A percentile compares a stretch with the other conserved stretches of the same genome.
Evolutionary conservation across 2,329 filamentous ascomycete genomes (phyloP).

Genomic region (Venturiaceae sp.): DNA sequence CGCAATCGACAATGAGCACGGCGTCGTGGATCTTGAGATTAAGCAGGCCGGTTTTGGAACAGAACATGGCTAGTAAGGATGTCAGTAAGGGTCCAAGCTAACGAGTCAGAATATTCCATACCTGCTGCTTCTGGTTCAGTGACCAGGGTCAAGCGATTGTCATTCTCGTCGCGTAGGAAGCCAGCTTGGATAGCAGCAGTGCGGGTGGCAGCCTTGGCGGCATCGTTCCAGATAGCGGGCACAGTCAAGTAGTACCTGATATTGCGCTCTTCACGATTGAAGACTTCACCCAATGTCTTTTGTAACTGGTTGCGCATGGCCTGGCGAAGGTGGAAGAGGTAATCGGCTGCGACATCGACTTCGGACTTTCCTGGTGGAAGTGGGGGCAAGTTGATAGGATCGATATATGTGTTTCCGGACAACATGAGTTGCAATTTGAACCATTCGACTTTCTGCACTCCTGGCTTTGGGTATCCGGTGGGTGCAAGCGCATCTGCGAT

Average conservation of each 20-base stretch:
- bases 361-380: constrained; percentile 96
- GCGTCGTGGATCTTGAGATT: constrained; percentile 98
- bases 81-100: background rate
- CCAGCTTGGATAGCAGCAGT: constrained; percentile 94
- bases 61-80: constrained; percentile 55
- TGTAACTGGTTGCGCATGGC: constrained; percentile 93
- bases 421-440: constrained; percentile 99
- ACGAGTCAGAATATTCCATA: background rate
- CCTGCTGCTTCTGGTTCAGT: constrained; percentile 96
- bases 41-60: constrained; percentile 88
- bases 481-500: constrained; percentile 94
- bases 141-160: constrained; percentile 88
- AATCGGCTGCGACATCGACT: constrained; percentile 98
- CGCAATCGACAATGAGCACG: constrained; percentile 96
- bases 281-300: constrained; percentile 94
- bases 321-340: constrained; percentile 94
- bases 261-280: constrained; percentile 95
- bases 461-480: constrained; percentile 93
- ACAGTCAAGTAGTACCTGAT: constrained; percentile 97
- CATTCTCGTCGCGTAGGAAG: constrained; percentile 93
- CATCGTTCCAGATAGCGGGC: constrained; percentile 99
- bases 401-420: constrained; percentile 97
- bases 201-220: constrained; percentile 91
- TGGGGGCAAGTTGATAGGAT: constrained; percentile 95
- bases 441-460: constrained; percentile 98